phyloP scores from a whole-genome alignment of 139 green algal species.

The Zygnema cylindricum region DNA sequence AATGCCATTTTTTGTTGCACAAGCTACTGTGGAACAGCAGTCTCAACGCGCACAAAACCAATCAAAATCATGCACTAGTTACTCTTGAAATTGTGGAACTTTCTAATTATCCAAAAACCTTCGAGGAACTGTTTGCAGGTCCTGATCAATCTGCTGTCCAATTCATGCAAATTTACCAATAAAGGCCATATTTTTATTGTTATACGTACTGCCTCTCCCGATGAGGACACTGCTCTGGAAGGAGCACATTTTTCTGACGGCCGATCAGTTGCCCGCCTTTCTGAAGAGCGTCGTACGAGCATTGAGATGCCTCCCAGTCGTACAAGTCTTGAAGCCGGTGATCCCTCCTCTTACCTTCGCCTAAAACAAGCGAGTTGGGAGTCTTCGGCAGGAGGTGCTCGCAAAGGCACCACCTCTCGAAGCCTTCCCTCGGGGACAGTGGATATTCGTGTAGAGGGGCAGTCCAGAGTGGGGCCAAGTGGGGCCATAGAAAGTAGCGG shows the following conservation, averaged over 20 bases:
- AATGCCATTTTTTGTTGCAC: too few relatives aligned
- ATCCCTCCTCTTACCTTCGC: neutral
- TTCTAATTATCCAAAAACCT: too few relatives aligned
- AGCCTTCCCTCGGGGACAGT: neutral
- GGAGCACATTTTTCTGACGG: slow-evolving; percentile 21
- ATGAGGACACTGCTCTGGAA: slow-evolving; percentile 33
- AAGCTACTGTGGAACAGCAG: too few relatives aligned
- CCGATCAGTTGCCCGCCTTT: neutral
- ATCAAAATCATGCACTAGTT: too few relatives aligned
- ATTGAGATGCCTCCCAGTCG: neutral
- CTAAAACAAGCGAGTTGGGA: neutral
- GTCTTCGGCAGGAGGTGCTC: neutral
- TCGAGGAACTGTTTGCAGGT: too few relatives aligned
- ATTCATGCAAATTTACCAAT: slow-evolving; percentile 55
- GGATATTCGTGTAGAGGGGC: neutral
- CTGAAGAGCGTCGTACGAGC: neutral
- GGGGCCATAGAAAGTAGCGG: neutral
- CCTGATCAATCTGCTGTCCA: slow-evolving; percentile 56
- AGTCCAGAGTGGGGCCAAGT: neutral
- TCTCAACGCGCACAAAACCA: too few relatives aligned
- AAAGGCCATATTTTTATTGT: slow-evolving; percentile 51
- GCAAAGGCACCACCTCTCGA: neutral
- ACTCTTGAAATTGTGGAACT: too few relatives aligned
- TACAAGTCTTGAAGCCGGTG: neutral
- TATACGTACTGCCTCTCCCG: slow-evolving; percentile 41